Conservation (phyloP, 2,329 filamentous ascomycete species). For the Diplocarpon mali region DNA sequence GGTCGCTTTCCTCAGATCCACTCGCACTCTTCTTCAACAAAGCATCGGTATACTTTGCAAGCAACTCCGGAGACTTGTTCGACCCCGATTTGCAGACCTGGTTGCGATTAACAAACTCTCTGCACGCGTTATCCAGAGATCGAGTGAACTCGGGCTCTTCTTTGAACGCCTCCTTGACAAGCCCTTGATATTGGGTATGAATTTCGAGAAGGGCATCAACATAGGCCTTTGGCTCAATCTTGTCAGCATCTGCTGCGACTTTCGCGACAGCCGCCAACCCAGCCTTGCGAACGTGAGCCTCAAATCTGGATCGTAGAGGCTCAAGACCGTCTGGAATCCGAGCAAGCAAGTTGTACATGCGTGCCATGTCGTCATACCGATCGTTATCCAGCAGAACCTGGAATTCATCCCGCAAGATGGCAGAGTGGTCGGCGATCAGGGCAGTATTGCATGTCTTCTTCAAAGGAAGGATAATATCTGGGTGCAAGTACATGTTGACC, state of each 20-base stretch:
- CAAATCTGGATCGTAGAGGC: constrained; percentile 75
- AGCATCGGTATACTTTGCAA: constrained; percentile 92
- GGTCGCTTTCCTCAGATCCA: constrained; percentile 84
- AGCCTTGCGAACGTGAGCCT: constrained; percentile 84
- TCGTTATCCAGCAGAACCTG: constrained; percentile 89
- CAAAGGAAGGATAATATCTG: constrained; percentile 73
- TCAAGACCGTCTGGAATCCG: constrained; percentile 87
- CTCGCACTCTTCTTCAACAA: constrained; percentile 87
- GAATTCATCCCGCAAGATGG: constrained; percentile 86
- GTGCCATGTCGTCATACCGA: constrained; percentile 85
- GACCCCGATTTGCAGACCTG: constrained; percentile 89
- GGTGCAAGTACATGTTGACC: constrained; percentile 81
- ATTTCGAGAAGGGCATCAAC: constrained; percentile 91
- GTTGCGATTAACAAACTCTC: constrained; percentile 97
- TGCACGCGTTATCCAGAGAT: constrained; percentile 90
- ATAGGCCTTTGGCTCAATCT: constrained; percentile 90
- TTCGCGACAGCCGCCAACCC: constrained; percentile 84
- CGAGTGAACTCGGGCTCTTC: constrained; percentile 96
- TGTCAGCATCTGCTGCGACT: constrained; percentile 77
- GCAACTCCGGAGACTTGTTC: constrained; percentile 84
- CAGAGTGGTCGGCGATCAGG: constrained; percentile 79
- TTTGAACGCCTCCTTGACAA: constrained; percentile 87
- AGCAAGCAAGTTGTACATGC: constrained; percentile 89
- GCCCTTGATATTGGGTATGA: constrained; percentile 81
- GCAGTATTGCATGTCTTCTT: constrained; percentile 83